These are phyloP conservation scores for Clonostachys rosea DNA, from an alignment of 2,329 filamentous ascomycete species.

Conservation along the genomic window DNA sequence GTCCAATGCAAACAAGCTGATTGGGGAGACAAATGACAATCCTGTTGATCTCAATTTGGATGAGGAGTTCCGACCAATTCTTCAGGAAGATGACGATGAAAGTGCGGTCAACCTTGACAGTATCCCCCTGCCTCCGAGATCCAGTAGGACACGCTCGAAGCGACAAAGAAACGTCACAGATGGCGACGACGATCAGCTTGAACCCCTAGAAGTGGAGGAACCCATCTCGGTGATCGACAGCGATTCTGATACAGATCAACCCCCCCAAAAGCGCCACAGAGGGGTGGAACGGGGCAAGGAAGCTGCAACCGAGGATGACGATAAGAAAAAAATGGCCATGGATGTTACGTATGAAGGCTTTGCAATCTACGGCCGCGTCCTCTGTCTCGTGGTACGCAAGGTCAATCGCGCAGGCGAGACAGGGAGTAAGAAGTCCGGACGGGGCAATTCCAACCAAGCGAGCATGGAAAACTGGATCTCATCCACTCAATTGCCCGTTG, in stretches of 20 bases:
- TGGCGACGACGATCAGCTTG: conserved; percentile 19
- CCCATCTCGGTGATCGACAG: conserved; percentile 26
- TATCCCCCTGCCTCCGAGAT: conserved; percentile 19
- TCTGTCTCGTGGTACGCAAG: conserved; percentile 83
- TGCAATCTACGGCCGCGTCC: conserved; percentile 86
- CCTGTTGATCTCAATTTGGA: conserved; percentile 47
- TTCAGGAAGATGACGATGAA: conserved; percentile 43
- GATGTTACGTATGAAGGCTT: conserved; percentile 92
- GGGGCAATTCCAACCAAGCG: conserved; percentile 48
- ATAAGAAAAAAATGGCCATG: conserved; percentile 89
- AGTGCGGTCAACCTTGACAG: conserved; percentile 21
- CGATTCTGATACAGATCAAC: conserved; percentile 31
- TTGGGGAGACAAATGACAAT: conserved; percentile 47
- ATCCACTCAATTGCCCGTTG: conserved; percentile 64
- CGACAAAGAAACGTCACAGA: neutral
- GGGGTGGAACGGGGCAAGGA: conserved; percentile 20
- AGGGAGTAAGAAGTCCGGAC: conserved; percentile 13
- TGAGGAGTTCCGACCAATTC: conserved; percentile 22
- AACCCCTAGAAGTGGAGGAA: conserved; percentile 21
- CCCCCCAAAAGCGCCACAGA: conserved; percentile 38
- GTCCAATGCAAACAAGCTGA: conserved; percentile 60
- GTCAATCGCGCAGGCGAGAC: conserved; percentile 44
- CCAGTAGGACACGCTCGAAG: conserved; percentile 20
- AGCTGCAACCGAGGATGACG: conserved; percentile 40
- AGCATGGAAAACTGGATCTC: conserved; percentile 83